These are phyloP conservation scores for Sporothrix pallida DNA, from an alignment of 2,329 filamentous ascomycete genomes.

Conservation along the genomic window DNA sequence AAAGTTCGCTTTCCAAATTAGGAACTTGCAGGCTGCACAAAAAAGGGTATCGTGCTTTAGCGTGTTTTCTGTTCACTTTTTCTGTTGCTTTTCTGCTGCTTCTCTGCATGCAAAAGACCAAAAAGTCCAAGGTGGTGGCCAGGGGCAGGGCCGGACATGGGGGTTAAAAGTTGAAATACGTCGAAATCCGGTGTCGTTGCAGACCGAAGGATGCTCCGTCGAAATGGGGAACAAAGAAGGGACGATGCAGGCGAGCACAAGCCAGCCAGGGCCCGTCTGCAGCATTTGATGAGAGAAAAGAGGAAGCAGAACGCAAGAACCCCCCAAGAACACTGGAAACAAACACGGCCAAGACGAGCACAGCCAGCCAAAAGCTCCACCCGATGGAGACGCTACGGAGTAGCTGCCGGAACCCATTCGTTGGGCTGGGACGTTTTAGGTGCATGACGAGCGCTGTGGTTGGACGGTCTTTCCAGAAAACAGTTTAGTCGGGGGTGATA, in stretches of 20 bases:
- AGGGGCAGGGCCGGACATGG: slow-evolving; percentile 1
- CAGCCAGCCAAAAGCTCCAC: slow-evolving; percentile 24
- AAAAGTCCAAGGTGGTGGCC: not conserved
- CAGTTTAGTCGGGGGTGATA: slow-evolving; percentile 13
- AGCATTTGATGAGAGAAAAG: not conserved
- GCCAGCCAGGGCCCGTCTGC: not conserved
- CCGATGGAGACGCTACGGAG: slow-evolving; percentile 31
- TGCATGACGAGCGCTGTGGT: slow-evolving; percentile 21
- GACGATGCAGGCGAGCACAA: not conserved
- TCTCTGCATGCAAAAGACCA: not conserved
- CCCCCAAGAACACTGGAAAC: slow-evolving; percentile 4
- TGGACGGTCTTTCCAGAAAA: slow-evolving; percentile 11
- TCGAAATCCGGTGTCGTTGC: not conserved
- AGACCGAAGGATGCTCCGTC: slow-evolving; percentile 1
- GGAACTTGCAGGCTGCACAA: not conserved
- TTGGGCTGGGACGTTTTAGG: slow-evolving; percentile 34
- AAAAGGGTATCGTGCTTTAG: slow-evolving; percentile 14
- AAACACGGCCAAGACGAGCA: not conserved
- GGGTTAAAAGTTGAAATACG: not conserved
- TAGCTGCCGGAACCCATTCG: slow-evolving; percentile 36
- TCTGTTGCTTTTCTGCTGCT: not conserved
- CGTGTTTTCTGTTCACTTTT: not conserved
- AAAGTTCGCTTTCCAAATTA: not conserved
- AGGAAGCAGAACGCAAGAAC: slow-evolving; percentile 16
- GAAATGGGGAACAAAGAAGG: slow-evolving; percentile 13